Conservation (phyloP, 2,329 filamentous ascomycete species). For the Calonectria pteridis region DNA sequence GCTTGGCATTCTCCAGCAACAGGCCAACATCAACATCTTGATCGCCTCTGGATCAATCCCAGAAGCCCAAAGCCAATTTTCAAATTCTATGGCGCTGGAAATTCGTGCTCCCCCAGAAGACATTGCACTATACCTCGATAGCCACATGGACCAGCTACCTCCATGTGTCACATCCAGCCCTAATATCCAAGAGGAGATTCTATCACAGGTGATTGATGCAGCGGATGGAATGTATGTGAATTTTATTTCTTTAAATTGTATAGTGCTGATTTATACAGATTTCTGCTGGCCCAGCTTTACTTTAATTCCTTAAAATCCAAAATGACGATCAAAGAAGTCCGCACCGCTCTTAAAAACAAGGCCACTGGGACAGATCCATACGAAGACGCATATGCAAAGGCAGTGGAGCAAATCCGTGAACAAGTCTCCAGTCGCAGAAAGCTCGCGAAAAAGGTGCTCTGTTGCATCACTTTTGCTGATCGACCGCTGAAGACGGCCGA, state of each 20-base stretch:
- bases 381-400: constrained; percentile 30
- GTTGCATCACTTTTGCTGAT: background rate
- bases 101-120: background rate
- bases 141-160: background rate
- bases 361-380: constrained; percentile 48
- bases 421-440: constrained; percentile 42
- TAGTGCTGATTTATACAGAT: constrained; percentile 6
- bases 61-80: background rate
- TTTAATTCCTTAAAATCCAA: constrained; percentile 32
- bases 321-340: constrained; percentile 29
- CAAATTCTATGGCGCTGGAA: background rate
- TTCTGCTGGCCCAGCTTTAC: constrained; percentile 34
- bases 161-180: background rate
- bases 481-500: background rate
- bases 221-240: constrained; percentile 20
- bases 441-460: background rate
- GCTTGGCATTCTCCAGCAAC: background rate
- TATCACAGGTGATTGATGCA: background rate
- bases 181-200: constrained; percentile 21
- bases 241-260: too few relatives aligned
- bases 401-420: constrained; percentile 50
- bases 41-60: background rate
- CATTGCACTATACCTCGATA: constrained; percentile 4
- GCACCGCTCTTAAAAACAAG: constrained; percentile 43
- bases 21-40: background rate